A percentile compares a stretch with the other conserved stretches of the same genome.
Conservation (phyloP, 2,329 filamentous ascomycete species). For the Bipolaris zeicola region DNA sequence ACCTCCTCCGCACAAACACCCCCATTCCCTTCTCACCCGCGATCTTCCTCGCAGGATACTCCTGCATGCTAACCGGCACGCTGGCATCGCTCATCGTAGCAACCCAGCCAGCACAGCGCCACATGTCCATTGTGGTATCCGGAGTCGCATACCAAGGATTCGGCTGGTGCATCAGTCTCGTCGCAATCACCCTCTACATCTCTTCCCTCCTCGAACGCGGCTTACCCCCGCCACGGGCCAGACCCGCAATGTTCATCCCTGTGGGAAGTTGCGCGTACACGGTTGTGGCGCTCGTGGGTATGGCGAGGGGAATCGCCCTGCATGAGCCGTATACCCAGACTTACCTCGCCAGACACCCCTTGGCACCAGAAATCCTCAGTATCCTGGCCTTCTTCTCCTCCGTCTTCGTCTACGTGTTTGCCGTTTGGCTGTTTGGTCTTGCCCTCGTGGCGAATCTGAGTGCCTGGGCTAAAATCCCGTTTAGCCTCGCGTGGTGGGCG, state of each 20-base stretch:
- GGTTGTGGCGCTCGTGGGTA: constrained; percentile 70
- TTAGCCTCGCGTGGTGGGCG: constrained; percentile 65
- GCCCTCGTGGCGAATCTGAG: constrained; percentile 36
- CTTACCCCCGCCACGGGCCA: constrained; percentile 63
- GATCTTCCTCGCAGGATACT: constrained; percentile 73
- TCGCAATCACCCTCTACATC: constrained; percentile 73
- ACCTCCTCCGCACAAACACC: constrained; percentile 63
- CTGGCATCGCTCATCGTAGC: constrained; percentile 67
- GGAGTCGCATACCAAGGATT: constrained; percentile 72
- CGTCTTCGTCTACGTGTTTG: constrained; percentile 68
- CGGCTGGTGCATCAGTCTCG: constrained; percentile 66
- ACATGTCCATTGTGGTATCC: constrained; percentile 66
- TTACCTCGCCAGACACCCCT: constrained; percentile 31
- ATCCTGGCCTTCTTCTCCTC: constrained; percentile 51
- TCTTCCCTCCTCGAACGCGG: constrained; percentile 68
- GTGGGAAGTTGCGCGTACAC: constrained; percentile 74
- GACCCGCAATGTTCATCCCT: constrained; percentile 74
- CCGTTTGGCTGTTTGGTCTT: constrained; percentile 58
- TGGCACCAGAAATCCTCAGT: constrained; percentile 41
- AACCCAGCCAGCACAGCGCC: constrained; percentile 60
- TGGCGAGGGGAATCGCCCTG: constrained; percentile 58
- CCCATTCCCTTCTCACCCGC: constrained; percentile 72
- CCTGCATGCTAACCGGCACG: constrained; percentile 71
- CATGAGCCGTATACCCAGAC: constrained; percentile 27
- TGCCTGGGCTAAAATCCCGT: constrained; percentile 47